Evolutionary conservation across 257 asterid species (phyloP), one percentile per base, ranked within the genome.

Genomic region (Petunia secreta): DNA sequence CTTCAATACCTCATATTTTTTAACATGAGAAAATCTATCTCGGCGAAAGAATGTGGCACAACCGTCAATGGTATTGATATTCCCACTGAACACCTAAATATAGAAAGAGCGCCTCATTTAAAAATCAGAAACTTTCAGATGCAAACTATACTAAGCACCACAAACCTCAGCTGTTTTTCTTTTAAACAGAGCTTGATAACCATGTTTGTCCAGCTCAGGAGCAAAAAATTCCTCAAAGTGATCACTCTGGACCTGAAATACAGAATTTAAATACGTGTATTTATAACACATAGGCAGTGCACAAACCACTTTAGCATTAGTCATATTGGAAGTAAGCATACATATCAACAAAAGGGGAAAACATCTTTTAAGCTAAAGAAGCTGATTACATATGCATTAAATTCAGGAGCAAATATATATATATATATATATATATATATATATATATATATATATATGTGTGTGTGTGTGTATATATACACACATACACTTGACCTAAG

Each of bases 31-130:
- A 80, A 96, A 96, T 89, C 96, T 92, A 84, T 96, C 99, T 67
- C 98, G 94, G 15, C 98, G 98, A 85, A 94, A 96, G 84, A 96
- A 96, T 62, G 99, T 96, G 84, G 99, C 99, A 86, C 98, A 96
- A 69, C 99, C 99, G 84, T 94, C 98, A 80, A 89, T 60, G 40
- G 68, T 86, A 80, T 86, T 86, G 55, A 80, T 85, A 63, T 85
- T 88, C 80, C 96, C 93, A 74, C 82, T 87, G 82, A 85, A 89
- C 80, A 90, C 95, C 99, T 96, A 89, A 83, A 83, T 77, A 82
- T 8, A 16, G 59, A 46, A 39, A 75, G 64, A 80, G 25, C 16
- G 62, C 81, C 69, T 64, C 67, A 52, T 58, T 74, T 80, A 55
- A 6, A 82, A 83, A 79, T 82, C 66, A 71, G 54, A 25, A 59